Conservation (phyloP, 805 yeast species). For the Myxozyma nipponensis region DNA sequence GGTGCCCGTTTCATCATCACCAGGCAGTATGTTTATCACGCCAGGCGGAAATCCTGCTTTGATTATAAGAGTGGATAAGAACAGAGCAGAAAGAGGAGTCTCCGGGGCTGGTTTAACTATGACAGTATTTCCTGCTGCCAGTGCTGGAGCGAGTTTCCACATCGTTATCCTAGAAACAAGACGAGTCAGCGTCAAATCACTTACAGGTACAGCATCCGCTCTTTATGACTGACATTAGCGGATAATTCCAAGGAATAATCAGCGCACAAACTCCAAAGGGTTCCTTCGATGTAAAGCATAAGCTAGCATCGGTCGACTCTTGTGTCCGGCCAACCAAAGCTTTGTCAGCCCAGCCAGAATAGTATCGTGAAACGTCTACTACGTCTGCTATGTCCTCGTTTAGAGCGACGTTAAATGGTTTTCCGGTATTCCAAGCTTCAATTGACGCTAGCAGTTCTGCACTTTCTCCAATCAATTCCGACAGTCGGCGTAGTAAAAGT, state of each 20-base stretch:
- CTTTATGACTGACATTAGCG: conserved; percentile 37
- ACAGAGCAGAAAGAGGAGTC: conserved; percentile 67
- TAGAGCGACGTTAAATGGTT: conserved; percentile 6
- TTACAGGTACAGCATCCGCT: background rate
- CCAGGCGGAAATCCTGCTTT: conserved; percentile 77
- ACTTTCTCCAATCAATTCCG: conserved; percentile 6
- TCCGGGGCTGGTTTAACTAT: conserved; percentile 72
- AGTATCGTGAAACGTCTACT: conserved; percentile 55
- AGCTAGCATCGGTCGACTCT: conserved; percentile 54
- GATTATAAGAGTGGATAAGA: conserved; percentile 53
- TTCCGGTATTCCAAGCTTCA: conserved; percentile 22
- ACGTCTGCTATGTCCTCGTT: conserved; percentile 53
- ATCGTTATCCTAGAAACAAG: conserved; percentile 19
- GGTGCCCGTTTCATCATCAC: conserved; percentile 69
- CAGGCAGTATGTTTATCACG: conserved; percentile 67
- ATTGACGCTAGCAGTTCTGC: conserved; percentile 6
- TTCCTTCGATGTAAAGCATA: conserved; percentile 67
- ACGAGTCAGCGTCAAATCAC: background rate
- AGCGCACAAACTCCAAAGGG: conserved; percentile 65
- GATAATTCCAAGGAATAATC: conserved; percentile 72
- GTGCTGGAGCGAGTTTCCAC: conserved; percentile 83
- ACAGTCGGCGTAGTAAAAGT: conserved; percentile 1
- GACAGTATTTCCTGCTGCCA: conserved; percentile 73
- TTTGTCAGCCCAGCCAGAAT: conserved; percentile 75
- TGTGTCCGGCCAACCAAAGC: conserved; percentile 55